These are phyloP conservation scores for Leishmania braziliensis DNA, from an alignment of 208 protist species.

Conservation along the genomic window DNA sequence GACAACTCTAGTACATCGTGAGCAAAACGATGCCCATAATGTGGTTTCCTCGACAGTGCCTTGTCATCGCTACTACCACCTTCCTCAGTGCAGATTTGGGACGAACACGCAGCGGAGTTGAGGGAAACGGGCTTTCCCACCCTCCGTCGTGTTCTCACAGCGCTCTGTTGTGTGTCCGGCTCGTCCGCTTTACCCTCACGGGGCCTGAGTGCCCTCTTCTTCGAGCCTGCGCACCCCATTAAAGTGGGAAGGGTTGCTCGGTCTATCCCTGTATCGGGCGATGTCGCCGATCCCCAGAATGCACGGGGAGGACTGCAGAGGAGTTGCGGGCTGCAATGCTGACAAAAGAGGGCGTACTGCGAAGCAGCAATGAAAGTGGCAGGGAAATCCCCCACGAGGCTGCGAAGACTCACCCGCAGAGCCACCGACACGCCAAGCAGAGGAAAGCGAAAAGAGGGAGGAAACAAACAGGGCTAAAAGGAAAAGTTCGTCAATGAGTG, in stretches of 20 bases:
- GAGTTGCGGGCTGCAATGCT: not conserved
- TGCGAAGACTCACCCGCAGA: not conserved
- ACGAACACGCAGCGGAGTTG: not conserved
- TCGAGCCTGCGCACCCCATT: slow-evolving; percentile 16
- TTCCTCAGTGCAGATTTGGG: not conserved
- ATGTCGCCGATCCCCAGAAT: not conserved
- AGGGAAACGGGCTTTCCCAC: not conserved
- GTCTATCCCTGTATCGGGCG: not conserved
- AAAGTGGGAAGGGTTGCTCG: no score
- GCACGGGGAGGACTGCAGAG: not conserved
- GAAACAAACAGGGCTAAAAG: slow-evolving; percentile 20
- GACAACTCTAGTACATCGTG: not conserved
- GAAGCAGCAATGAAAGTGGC: not conserved
- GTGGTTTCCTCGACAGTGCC: not conserved
- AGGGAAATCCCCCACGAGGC: not conserved
- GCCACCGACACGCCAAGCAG: not conserved
- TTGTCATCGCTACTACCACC: not conserved
- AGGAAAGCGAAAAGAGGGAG: not conserved
- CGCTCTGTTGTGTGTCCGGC: not conserved
- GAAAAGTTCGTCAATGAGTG: not conserved
- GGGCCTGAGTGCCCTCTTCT: slow-evolving; percentile 1
- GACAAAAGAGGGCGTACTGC: not conserved
- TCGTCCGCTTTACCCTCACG: not conserved
- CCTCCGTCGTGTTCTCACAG: not conserved
- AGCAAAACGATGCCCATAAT: not conserved